Evolutionary conservation across 2,329 filamentous ascomycete species (phyloP), one percentile per base, ranked within the genome.

Genomic region (Xylaria sp.): DNA sequence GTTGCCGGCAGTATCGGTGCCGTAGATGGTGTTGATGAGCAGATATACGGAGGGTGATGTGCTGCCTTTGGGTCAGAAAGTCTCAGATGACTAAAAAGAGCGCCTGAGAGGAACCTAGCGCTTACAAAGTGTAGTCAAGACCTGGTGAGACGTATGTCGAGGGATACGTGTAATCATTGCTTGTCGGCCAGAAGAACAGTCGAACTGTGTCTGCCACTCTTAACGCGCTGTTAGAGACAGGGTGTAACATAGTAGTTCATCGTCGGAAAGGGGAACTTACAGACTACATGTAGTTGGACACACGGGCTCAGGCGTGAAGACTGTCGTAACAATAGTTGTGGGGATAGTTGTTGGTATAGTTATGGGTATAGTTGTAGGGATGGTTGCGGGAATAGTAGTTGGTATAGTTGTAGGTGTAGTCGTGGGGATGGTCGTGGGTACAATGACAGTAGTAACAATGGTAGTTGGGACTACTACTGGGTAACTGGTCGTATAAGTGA

Each of bases 1-100:
- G n/a, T n/a, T n/a, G 46, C 72, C 73, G 9, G 69, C 60, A 5
- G 70, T 65, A 65, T 78, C 78, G 66, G 65, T 71, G 31, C 74
- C 77, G 17, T 60, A 67, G 4, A 75, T 71, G n/a, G 75, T 76
- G 17, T 74, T 73, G 58, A 79, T 73, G 19, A 76, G 55, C 65
- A 78, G 71, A 66, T 79, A 79, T 35, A 78, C 74, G 6, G 76
- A 78, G 3, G 77, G 77, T 1, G 74, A 78, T n/a, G 75, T 77
- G 62, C 76, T 78, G 51, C 57, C 25, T 33, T 69, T 58, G 52
- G 43, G 15, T 46, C 31, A 40, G 43, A 14, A 15, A 11, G 47
- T n/a, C 19, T 37, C 51, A 46, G 17, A 52, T 2, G 9, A 23
- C 12, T 15, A 4, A 17, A 15, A 53, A 65, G 1, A 8, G 6